Base-by-base conservation (phyloP, 208 protist genomes). In the Vickermania spadyakhi region DNA sequence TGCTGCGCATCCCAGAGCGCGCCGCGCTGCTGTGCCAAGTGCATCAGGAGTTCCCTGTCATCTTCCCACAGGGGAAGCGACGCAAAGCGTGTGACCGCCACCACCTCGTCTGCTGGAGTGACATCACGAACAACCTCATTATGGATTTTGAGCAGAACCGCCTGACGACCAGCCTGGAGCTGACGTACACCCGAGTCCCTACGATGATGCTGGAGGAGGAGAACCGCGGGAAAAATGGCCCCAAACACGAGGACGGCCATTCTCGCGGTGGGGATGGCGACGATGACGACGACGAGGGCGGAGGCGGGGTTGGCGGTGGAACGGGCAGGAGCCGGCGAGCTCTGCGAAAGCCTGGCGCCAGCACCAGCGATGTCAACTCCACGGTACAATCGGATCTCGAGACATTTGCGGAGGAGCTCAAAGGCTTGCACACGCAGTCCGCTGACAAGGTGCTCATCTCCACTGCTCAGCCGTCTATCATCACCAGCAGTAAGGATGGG, bases 91-190 rank as follows among this genome's bases (percentile, higher is more conserved):
- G n/a, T 3, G 26, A 58, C 50, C 52, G 21, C 14, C 27, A 76
- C 21, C 58, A 69, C 50, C 52, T 91, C 3, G 73, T 93, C 21
- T 82, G 82, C 59, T 93, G 86, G 86, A 87, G 75, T 58, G 86
- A 89, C 68, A 60, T 93, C 22, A 80, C 74, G 30, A 88, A 77
- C 66, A 93, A 93, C 68, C 64, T 93, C 64, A 75, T 93, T 52
- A 72, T 79, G 28, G 79, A 76, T 31, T 68, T 70, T 58, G 65
- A 75, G 57, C 60, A 56, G 51, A 61, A 21, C 27, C 36, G n/a
- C 49, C 4, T 25, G 23, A 50, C 3, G n/a, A 3, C 31, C 42
- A 29, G 27, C 51, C 27, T 22, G 22, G 67, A 67, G 18, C 42
- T 58, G 4, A 60, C 53, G 14, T 86, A 86, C 60, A 60, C 59